phyloP scores from a whole-genome alignment of 805 yeast genomes.

The Lipomyces mesembrius region DNA sequence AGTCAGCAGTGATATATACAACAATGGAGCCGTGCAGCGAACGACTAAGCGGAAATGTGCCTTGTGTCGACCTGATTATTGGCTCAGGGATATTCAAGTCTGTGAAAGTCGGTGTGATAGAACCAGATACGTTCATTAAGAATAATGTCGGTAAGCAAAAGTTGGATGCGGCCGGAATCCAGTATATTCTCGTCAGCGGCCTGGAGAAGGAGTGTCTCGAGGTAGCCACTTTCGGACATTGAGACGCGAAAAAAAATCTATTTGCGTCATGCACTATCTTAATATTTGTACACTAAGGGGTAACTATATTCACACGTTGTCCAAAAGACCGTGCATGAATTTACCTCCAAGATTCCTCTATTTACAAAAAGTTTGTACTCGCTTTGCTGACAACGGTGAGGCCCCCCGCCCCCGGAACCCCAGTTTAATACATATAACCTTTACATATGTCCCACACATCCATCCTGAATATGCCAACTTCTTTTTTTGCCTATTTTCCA shows the following conservation, averaged over 20 bases:
- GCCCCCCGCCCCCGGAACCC: no score
- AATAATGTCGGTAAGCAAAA: constrained; percentile 66
- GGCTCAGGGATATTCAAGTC: constrained; percentile 59
- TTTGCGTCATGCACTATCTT: neutral
- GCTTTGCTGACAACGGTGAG: neutral
- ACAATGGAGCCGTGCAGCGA: constrained; percentile 97
- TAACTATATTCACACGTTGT: neutral
- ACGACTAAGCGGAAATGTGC: constrained; percentile 84
- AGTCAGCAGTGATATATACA: constrained; percentile 81
- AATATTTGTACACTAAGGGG: constrained; percentile 7
- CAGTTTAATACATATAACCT: neutral
- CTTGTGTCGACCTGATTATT: constrained; percentile 83
- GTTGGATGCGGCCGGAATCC: constrained; percentile 62
- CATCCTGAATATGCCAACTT: neutral
- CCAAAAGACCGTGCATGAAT: neutral
- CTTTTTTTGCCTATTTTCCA: neutral
- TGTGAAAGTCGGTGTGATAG: constrained; percentile 89
- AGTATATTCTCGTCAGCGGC: constrained; percentile 82
- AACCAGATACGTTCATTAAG: constrained; percentile 87
- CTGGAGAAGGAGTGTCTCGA: constrained; percentile 69
- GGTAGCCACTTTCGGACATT: constrained; percentile 55
- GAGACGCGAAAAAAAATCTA: neutral
- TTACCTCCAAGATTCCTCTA: constrained; percentile 1
- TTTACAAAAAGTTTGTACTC: neutral
- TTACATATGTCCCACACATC: neutral